Evolutionary conservation across 257 asterid species (phyloP), one percentile per base, ranked within the genome.

Genomic region (Solanum clarkiae): DNA sequence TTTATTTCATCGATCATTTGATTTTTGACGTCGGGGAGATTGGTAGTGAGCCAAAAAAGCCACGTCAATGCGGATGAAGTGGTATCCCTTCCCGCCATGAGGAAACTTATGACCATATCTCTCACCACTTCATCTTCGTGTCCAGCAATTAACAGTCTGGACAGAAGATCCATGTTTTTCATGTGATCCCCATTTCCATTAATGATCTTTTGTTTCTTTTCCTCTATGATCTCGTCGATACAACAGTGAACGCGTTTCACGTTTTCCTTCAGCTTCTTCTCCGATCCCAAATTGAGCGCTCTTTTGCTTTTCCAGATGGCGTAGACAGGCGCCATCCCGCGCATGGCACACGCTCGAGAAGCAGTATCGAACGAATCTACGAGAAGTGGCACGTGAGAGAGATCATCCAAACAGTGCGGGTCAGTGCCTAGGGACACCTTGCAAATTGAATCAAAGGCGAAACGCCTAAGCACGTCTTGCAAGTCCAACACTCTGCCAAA

Each of bases 231-330:
- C 6, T 77, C 10, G 0, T 77, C 13, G 2, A 77, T 77, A 16
- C 82, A 77, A 53, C 26, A 4, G 82, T 88, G 93, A 87, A 89
- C 75, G 86, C 90, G 40, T 93, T 85, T 65, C 68, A 49, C 93
- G 91, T 0, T 94, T 85, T 90, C 92, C n/a, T 86, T 90, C 84
- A 94, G 82, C 1, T 88, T 86, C 56, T 84, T 92, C 90, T 94
- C 98, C 1, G 88, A 29, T 2, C 98, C 98, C 17, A 92, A 15
- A 20, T 89, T 91, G 80, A 94, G 59, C 7, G 87, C 82, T 71
- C 93, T 85, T 89, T 93, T 94, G 8, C 80, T 7, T 77, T 90
- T 94, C 98, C 98, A 94, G 0, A 93, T 83, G 0, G 90, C 91
- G 1, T 36, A 57, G 0, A 92, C 63, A 12, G 93, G 92, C 6